Conservation (phyloP, 176 grass and related monocot genomes). For the Tillandsia fasciculata region DNA sequence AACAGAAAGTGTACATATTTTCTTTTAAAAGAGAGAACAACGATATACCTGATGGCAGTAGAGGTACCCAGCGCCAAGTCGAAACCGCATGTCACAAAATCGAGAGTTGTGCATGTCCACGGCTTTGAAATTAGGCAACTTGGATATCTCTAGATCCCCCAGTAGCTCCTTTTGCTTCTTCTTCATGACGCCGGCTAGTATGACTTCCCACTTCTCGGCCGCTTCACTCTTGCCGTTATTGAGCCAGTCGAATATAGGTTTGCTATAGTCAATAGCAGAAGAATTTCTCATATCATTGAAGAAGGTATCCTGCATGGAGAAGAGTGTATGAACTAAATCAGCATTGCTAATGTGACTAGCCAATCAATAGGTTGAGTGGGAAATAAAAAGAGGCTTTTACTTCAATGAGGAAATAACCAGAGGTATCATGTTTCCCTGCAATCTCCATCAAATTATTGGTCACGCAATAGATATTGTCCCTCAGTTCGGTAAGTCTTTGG, state of each 20-base stretch:
- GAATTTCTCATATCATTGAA: slow-evolving; percentile 58
- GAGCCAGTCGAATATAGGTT: slow-evolving; percentile 82
- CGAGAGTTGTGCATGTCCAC: slow-evolving; percentile 53
- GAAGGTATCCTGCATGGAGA: slow-evolving; percentile 69
- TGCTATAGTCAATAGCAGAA: slow-evolving; percentile 72
- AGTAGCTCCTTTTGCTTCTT: slow-evolving; percentile 72
- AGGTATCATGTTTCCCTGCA: slow-evolving; percentile 41
- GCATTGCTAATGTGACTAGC: neutral
- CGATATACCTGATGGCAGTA: slow-evolving; percentile 71
- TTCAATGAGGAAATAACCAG: slow-evolving; percentile 87
- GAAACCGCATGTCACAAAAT: slow-evolving; percentile 67
- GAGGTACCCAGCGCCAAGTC: slow-evolving; percentile 67
- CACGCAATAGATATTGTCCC: slow-evolving; percentile 75
- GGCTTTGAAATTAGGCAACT: slow-evolving; percentile 57
- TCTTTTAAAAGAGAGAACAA: slow-evolving; percentile 12
- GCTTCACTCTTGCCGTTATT: slow-evolving; percentile 58
- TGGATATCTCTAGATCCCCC: slow-evolving; percentile 48
- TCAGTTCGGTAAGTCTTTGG: slow-evolving; percentile 65
- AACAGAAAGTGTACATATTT: too few species aligned
- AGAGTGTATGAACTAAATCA: slow-evolving; percentile 9
- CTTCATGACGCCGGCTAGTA: slow-evolving; percentile 57
- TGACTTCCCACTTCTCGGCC: slow-evolving; percentile 70
- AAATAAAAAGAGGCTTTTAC: slow-evolving; percentile 24
- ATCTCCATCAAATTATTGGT: slow-evolving; percentile 73
- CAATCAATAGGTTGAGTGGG: neutral